Base-by-base conservation (phyloP, 2,329 filamentous ascomycete genomes). In the Cladosporium sp. region DNA sequence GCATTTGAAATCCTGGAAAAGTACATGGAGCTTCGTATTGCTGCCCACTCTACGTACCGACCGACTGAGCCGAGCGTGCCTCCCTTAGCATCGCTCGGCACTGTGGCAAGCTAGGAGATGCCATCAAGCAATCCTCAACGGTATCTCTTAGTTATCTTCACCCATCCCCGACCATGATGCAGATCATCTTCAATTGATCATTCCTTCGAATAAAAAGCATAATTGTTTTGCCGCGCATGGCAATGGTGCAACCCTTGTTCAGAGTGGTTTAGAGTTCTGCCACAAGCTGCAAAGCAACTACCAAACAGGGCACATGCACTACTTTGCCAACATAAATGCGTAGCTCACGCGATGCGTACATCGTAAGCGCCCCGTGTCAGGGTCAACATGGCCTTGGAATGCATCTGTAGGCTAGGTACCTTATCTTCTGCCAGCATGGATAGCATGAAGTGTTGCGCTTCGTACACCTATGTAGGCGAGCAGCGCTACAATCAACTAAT, bases 31-130 rank as follows among this genome's bases (percentile, higher is more conserved):
- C 42, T 45, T 45, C 42, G 42, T 45, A 45, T 45, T 5, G 42
- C 28, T 17, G 42, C 42, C 42, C 42, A 45, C 42, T 25, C 15
- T 48, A 32, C 45, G 45, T 48, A 48, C 45, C 45, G 45, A 48
- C 45, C 45, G 45, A 48, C 42, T 28, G 42, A 45, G 42, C 42
- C 42, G 42, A 45, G 42, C 28, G 13, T 48, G 17, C 17, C 36
- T 25, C 47, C 34, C n/a, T n/a, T 24, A 37, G 34, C 28, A 50
- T 50, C 20, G 15, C 47, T 50, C 32, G 47, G 47, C 47, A 50
- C 32, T 32, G 34, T 35, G 34, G 20, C 47, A 20, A n/a, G 8
- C 47, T 50, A 50, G 47, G 47, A 50, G 47, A 50, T 22, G 47
- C 47, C 47, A 17, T 9, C 3, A 32, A 9, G 25, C 25, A 34